Evolutionary conservation across 2,329 filamentous ascomycete genomes (phyloP).

Genomic region (Erysiphe pulchra): DNA sequence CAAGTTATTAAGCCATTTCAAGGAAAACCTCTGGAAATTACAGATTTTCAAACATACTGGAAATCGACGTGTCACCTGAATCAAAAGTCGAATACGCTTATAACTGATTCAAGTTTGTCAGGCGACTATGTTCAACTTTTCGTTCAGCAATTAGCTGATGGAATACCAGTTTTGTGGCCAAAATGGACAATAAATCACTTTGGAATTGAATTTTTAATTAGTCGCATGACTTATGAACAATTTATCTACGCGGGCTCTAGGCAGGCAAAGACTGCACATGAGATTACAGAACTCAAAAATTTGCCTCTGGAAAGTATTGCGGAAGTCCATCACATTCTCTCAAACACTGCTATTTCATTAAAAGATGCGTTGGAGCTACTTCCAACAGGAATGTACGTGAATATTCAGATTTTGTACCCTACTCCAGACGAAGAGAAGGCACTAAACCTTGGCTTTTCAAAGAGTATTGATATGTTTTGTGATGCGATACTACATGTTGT

Average conservation of each 20-base stretch:
- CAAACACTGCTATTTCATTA: constrained; percentile 53
- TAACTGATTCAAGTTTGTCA: constrained; percentile 83
- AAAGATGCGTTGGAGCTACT: constrained; percentile 50
- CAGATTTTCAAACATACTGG: constrained; percentile 97
- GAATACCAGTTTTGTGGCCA: constrained; percentile 67
- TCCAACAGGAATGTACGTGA: constrained; percentile 59
- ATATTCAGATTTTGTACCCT: constrained; percentile 80
- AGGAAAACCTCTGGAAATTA: constrained; percentile 80
- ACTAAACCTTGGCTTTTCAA: constrained; percentile 43
- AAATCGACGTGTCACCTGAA: constrained; percentile 90
- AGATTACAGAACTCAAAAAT: constrained; percentile 18
- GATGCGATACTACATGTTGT: constrained; percentile 65
- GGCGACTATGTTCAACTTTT: constrained; percentile 87
- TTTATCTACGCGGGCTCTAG: constrained; percentile 24
- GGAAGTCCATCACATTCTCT: constrained; percentile 45
- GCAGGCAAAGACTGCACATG: constrained; percentile 11
- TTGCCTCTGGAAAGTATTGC: constrained; percentile 30
- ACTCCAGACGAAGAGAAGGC: constrained; percentile 44
- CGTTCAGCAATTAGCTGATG: constrained; percentile 76
- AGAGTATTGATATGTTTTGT: constrained; percentile 66
- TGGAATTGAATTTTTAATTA: constrained; percentile 59
- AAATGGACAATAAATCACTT: constrained; percentile 55
- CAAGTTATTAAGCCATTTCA: constrained; percentile 93
- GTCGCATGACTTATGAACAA: constrained; percentile 48
- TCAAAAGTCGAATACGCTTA: constrained; percentile 59